Conservation (phyloP, 768 basidiomycete genomes). For the Lentinula edodes region DNA sequence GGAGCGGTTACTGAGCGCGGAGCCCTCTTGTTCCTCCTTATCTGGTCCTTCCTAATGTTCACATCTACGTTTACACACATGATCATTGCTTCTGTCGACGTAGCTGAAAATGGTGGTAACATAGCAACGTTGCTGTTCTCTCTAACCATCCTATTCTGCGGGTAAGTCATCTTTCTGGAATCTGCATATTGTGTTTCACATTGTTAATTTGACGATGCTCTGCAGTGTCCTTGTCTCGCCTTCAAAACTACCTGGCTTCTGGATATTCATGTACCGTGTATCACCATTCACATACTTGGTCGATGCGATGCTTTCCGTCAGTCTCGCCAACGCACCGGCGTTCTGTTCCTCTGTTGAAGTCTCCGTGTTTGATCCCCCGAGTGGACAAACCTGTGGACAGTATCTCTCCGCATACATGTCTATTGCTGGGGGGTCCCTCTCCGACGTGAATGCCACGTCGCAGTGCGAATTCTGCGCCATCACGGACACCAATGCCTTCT, state of each 20-base stretch:
- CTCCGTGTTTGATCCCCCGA: slow-evolving; percentile 53
- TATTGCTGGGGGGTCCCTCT: slow-evolving; percentile 51
- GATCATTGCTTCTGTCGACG: slow-evolving; percentile 27
- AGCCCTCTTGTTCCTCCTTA: slow-evolving; percentile 32
- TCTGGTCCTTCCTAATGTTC: slow-evolving; percentile 32
- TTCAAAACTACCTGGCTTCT: slow-evolving; percentile 19
- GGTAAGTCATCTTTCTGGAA: slow-evolving; percentile 19
- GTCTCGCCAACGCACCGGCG: slow-evolving; percentile 43
- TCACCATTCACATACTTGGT: slow-evolving; percentile 50
- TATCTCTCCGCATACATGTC: slow-evolving; percentile 51
- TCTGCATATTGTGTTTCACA: not conserved
- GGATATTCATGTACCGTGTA: slow-evolving; percentile 38
- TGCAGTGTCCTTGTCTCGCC: slow-evolving; percentile 26
- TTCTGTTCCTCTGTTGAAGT: slow-evolving; percentile 59
- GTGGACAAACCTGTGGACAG: slow-evolving; percentile 47
- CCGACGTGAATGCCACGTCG: slow-evolving; percentile 42
- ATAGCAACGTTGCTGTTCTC: slow-evolving; percentile 34
- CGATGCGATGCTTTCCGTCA: slow-evolving; percentile 41
- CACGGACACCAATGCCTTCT: slow-evolving; percentile 39
- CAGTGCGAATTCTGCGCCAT: slow-evolving; percentile 54
- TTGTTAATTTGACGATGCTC: not conserved
- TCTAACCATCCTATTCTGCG: slow-evolving; percentile 35
- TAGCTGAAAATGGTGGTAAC: slow-evolving; percentile 34
- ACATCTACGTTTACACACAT: slow-evolving; percentile 26
- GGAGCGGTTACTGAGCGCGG: slow-evolving; percentile 29